Evolutionary conservation across 2,329 filamentous ascomycete genomes (phyloP), one percentile per base, ranked within the genome.

Genomic region (Sarocladium kiliense): DNA sequence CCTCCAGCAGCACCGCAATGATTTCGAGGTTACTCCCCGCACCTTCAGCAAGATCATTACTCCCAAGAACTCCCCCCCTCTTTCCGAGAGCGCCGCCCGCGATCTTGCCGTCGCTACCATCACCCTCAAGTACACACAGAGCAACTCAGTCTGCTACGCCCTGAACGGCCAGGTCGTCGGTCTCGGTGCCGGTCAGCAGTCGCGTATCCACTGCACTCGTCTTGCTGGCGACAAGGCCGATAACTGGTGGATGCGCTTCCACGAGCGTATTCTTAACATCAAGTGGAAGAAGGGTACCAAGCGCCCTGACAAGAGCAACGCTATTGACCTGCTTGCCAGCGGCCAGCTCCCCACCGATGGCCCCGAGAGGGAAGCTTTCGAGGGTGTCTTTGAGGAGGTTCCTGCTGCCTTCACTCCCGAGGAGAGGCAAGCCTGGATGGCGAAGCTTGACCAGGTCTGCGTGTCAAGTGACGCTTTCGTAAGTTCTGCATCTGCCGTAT

Each of bases 221-320:
- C 84, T 99, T 53, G 94, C 94, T 11, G 94, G 94, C 58, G 93
- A 97, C 79, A 99, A 99, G 81, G 91, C 92, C 50, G 94, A 99
- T 74, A 97, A 96, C 80, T 97, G 93, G 93, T 99, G 93, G 94
- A 88, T 99, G 80, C 89, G 94, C 66, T 97, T 97, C 85, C 89
- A 97, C 78, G 87, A 90, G 63, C 87, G 90, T 54, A 89, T 94
- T 12, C 81, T 97, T 51, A 80, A 78, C 67, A 87, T 99, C 71
- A 89, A 93, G 78, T 99, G 91, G 90, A 97, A 96, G 82, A 93
- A 94, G 77, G 93, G 94, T 65, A 91, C 89, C 68, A 97, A 97
- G 85, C 86, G 94, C 56, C 83, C 94, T n/a, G 39, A 45, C 53
- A 54, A 54, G 53, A 47, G 53, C 53, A 44, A 54, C 53, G 42